Evolutionary conservation across 257 asterid genomes (phyloP).

Genomic region (Solanum clarkiae): DNA sequence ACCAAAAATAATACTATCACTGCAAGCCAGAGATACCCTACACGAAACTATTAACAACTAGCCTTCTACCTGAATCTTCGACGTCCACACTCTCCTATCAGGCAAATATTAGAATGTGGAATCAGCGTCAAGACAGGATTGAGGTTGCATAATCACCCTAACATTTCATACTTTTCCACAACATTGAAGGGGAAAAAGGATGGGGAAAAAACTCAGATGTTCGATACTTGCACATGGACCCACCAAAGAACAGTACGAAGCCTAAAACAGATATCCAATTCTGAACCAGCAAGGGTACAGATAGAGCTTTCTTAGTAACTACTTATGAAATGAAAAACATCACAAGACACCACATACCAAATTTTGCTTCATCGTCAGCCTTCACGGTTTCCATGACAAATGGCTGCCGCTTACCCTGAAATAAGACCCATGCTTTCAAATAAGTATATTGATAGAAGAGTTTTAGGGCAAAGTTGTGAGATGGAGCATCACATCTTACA

Average conservation of each 20-base stretch:
- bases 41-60: not conserved
- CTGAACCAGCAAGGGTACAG: not conserved
- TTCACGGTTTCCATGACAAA: slow-evolving; percentile 89
- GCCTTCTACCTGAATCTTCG: not conserved
- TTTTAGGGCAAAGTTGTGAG: not conserved
- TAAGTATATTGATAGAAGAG: not conserved
- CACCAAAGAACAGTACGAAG: not conserved
- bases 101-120: not conserved
- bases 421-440: not conserved
- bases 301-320: not conserved
- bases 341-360: slow-evolving; percentile 37
- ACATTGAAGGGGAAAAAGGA: not conserved
- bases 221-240: not conserved
- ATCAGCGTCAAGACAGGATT: not conserved
- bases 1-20: not conserved
- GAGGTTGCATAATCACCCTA: not conserved
- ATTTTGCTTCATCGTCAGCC: slow-evolving; percentile 87
- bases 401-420: slow-evolving; percentile 80
- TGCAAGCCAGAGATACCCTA: not conserved
- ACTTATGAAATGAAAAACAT: not conserved
- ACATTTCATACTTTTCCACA: not conserved
- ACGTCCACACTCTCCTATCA: not conserved
- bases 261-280: not conserved
- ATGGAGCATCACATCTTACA: slow-evolving; percentile 25
- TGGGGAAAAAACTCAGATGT: not conserved